Percentiles rank a stretch among this genome's conserved stretches.
These are phyloP conservation scores for Agaricus sinodeliciosus DNA, from an alignment of 768 basidiomycete genomes.

Conservation along the genomic window DNA sequence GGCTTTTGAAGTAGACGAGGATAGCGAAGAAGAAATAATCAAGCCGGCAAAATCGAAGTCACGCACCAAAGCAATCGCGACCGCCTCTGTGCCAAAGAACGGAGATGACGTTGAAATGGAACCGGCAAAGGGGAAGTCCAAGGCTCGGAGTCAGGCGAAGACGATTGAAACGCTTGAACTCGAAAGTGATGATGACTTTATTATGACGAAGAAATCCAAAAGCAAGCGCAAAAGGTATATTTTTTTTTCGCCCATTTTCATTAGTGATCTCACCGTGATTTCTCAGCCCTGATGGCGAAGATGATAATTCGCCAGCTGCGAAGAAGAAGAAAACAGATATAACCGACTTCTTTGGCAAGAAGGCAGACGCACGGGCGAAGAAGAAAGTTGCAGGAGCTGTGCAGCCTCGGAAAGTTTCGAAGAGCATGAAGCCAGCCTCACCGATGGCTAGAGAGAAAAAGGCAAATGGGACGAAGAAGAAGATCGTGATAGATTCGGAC, in stretches of 20 bases:
- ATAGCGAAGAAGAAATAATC: conserved; percentile 9
- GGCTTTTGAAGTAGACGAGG: conserved; percentile 16
- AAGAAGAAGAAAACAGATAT: conserved; percentile 49
- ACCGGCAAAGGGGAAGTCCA: background rate
- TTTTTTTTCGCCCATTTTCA: conserved; percentile 24
- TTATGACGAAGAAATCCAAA: conserved; percentile 3
- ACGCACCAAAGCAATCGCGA: background rate
- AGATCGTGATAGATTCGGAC: conserved; percentile 30
- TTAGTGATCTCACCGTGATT: background rate
- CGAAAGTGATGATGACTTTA: conserved; percentile 14
- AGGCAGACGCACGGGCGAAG: conserved; percentile 33
- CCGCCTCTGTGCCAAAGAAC: background rate
- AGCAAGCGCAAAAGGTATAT: conserved; percentile 67
- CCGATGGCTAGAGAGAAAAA: conserved; percentile 45
- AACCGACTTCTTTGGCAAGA: conserved; percentile 53
- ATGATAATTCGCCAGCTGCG: conserved; percentile 32
- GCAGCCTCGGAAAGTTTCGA: conserved; percentile 41
- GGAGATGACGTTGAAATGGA: conserved; percentile 9
- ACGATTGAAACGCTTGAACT: conserved; percentile 9
- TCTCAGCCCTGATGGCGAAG: conserved; percentile 22
- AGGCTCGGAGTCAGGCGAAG: conserved; percentile 10
- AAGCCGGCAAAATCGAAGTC: conserved; percentile 8
- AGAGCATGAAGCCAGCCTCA: conserved; percentile 54
- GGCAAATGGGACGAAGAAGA: conserved; percentile 28
- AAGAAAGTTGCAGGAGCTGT: conserved; percentile 28